Evolutionary conservation across 2,329 filamentous ascomycete genomes (phyloP).

Genomic region (Botrytis aclada): DNA sequence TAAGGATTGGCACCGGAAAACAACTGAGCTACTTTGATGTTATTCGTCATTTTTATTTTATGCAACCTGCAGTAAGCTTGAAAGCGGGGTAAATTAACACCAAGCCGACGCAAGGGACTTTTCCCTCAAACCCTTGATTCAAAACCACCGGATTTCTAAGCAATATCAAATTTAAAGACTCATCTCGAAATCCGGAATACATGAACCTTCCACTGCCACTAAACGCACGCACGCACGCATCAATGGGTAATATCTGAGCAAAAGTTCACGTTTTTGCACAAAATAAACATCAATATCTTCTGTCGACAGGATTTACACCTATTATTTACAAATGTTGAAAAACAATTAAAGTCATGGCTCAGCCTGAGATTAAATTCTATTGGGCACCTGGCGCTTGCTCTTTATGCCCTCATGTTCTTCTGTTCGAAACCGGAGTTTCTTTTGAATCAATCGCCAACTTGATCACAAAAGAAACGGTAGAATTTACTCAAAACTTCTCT

Average conservation of each 20-base stretch:
- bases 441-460: constrained; percentile 27
- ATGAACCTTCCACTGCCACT: neutral
- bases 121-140: neutral
- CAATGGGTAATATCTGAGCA: neutral
- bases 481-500: constrained; percentile 18
- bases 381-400: constrained; percentile 36
- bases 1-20: neutral
- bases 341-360: neutral
- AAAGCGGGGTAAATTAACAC: neutral
- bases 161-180: neutral
- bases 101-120: neutral
- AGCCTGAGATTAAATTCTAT: constrained; percentile 32
- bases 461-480: constrained; percentile 17
- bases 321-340: neutral
- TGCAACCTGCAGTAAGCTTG: neutral
- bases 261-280: neutral
- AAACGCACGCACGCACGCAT: neutral
- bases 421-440: constrained; percentile 31
- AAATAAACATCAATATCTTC: neutral
- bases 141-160: neutral
- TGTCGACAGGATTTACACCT: neutral
- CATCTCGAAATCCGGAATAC: neutral
- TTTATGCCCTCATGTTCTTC: constrained; percentile 37
- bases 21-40: neutral
- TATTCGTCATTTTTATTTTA: neutral